Base-by-base conservation (phyloP, 345 rosid species). In the Moricandia moricandioides region DNA sequence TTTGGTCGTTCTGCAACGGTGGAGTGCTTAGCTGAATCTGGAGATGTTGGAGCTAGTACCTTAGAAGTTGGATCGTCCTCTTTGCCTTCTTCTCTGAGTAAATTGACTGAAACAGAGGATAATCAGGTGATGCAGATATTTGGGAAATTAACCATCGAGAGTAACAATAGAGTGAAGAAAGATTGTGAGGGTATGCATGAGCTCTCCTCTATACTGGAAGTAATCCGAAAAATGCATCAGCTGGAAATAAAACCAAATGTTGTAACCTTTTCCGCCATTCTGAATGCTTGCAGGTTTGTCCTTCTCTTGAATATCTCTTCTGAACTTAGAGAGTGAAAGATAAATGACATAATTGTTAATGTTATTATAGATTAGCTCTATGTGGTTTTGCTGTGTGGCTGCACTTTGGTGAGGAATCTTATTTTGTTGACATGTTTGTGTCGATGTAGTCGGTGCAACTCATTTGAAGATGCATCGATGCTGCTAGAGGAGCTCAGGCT, bases 201-300 rank as follows among this genome's bases (percentile, higher is more conserved):
- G 83, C 76, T 91, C 51, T 81, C 85, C 49, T 88, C 89, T 86
- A 87, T 94, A 69, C 76, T 91, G 77, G 91, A 83, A 78, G 87
- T 90, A 74, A 88, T 94, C 78, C 90, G 76, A 21, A 94, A 87
- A 84, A 91, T 94, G 96, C 97, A 88, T 43, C 86, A 86, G 81
- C 87, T 91, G 70, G 80, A 89, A 71, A 91, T 94, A 68, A 91
- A 91, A 83, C 97, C 98, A 27, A 94, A 94, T 78, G 98, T 94
- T 5, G 96, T 94, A 56, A 94, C 98, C 1, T 91, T 94, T 67
- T 91, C 98, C 6, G 96, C 98, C 65, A 91, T 91, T 72, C 72
- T 91, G 60, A 91, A 94, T 78, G 98, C 98, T 72, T 94, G 97
- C 97, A 91, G 97, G 95, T 91, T 77, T 77, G 80, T 55, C 43